A percentile compares a stretch with the other conserved stretches of the same genome.
phyloP scores from a whole-genome alignment of 495 filamentous ascomycete genomes.

The Annulohypoxylon nitens region DNA sequence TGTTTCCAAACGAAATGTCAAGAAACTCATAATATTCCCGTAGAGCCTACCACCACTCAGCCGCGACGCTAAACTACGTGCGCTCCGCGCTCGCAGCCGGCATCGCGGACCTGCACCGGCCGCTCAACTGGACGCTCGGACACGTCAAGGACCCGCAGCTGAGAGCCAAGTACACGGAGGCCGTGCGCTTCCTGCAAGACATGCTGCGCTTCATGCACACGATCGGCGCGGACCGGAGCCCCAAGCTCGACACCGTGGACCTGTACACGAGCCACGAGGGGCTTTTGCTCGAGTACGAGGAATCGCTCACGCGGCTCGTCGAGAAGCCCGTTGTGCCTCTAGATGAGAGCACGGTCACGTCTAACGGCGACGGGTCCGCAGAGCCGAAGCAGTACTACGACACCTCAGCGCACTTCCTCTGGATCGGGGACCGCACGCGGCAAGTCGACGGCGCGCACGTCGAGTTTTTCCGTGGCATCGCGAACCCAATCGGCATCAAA shows the following conservation, averaged over 20 bases:
- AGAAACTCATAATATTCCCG: constrained; percentile 2
- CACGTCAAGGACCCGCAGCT: constrained; percentile 88
- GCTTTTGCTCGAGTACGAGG: constrained; percentile 93
- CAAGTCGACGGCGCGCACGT: constrained; percentile 93
- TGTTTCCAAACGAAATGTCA: neutral
- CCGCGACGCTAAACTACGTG: constrained; percentile 92
- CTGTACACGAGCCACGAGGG: constrained; percentile 96
- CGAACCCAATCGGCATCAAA: constrained; percentile 96
- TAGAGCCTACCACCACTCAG: constrained; percentile 94
- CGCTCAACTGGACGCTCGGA: constrained; percentile 94
- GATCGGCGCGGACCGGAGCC: constrained; percentile 86
- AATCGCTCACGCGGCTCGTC: constrained; percentile 81
- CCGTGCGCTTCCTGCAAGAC: constrained; percentile 87
- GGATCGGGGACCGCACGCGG: constrained; percentile 96
- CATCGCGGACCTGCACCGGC: constrained; percentile 92
- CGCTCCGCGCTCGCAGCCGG: constrained; percentile 86
- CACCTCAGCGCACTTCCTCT: constrained; percentile 96
- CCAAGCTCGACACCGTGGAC: constrained; percentile 92
- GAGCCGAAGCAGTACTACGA: constrained; percentile 74
- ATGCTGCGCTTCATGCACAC: constrained; percentile 96
- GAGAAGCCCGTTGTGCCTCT: constrained; percentile 67
- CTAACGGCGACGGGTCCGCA: constrained; percentile 10
- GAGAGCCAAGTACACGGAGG: constrained; percentile 84
- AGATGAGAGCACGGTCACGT: constrained; percentile 16
- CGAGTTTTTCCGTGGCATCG: constrained; percentile 96